These are phyloP conservation scores for Blastobotrys parvus DNA, from an alignment of 805 yeast species.

Conservation along the genomic window DNA sequence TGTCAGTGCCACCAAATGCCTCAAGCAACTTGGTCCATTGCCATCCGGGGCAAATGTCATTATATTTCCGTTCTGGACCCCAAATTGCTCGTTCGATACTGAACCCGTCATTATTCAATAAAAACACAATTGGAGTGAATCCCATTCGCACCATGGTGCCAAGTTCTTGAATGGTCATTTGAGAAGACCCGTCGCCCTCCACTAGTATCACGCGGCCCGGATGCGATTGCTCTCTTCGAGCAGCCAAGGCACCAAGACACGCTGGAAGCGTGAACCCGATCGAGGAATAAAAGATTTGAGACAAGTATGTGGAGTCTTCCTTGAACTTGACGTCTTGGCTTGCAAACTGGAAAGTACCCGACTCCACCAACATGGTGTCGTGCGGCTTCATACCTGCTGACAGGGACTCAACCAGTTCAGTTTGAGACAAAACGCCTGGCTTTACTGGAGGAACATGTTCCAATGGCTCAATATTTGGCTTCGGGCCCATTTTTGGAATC, in stretches of 20 bases:
- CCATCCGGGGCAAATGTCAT: slow-evolving; percentile 79
- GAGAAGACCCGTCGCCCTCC: slow-evolving; percentile 93
- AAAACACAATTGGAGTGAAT: slow-evolving; percentile 58
- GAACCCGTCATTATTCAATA: slow-evolving; percentile 82
- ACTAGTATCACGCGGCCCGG: slow-evolving; percentile 56
- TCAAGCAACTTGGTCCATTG: slow-evolving; percentile 64
- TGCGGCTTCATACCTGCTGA: slow-evolving; percentile 43
- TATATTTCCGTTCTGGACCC: slow-evolving; percentile 69
- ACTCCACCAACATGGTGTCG: slow-evolving; percentile 72
- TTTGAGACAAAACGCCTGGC: slow-evolving; percentile 31
- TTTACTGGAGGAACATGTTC: slow-evolving; percentile 8
- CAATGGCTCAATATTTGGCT: slow-evolving; percentile 26
- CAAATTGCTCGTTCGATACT: slow-evolving; percentile 81
- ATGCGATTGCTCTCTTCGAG: slow-evolving; percentile 36
- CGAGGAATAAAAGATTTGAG: slow-evolving; percentile 73
- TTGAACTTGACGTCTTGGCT: slow-evolving; percentile 61
- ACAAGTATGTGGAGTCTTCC: slow-evolving; percentile 34
- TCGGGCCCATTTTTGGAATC: slow-evolving; percentile 6
- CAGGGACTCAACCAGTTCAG: slow-evolving; percentile 35
- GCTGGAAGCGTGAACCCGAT: slow-evolving; percentile 89
- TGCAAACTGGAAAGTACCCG: slow-evolving; percentile 78
- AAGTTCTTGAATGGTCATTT: slow-evolving; percentile 85
- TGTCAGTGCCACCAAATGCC: slow-evolving; percentile 37
- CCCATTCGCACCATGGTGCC: slow-evolving; percentile 53
- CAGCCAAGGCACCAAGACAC: slow-evolving; percentile 73